Conservation (phyloP, 345 rosid species). For the Acer campestre region DNA sequence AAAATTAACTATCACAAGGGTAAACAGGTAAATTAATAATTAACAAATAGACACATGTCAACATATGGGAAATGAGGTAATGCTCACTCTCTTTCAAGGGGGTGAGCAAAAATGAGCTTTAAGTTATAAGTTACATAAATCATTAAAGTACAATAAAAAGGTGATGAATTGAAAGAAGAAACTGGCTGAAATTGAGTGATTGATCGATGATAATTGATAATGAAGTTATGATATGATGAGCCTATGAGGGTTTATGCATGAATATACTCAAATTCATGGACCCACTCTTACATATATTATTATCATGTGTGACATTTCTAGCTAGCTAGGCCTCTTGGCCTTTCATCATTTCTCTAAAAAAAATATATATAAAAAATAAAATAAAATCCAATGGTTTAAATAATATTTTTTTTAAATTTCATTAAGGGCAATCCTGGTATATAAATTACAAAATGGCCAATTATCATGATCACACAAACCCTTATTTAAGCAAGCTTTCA, state of each 20-base stretch:
- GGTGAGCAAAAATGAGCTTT: too few species aligned
- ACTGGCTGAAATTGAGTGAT: constrained; percentile 13
- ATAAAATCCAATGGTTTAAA: neutral
- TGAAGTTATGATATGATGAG: constrained; percentile 11
- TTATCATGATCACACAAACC: neutral
- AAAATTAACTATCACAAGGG: too few species aligned
- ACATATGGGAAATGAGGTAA: too few species aligned
- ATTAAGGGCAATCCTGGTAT: constrained; percentile 18
- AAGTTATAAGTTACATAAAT: too few species aligned
- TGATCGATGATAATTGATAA: constrained; percentile 19
- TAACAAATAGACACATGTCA: too few species aligned
- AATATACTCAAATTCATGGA: constrained; percentile 17
- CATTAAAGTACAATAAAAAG: too few species aligned
- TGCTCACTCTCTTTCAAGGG: too few species aligned
- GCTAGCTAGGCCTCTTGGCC: neutral
- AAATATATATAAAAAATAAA: too few species aligned
- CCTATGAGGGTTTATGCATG: constrained; percentile 14
- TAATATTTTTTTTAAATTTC: constrained; percentile 1
- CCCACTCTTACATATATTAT: constrained; percentile 26
- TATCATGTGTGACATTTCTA: constrained; percentile 20
- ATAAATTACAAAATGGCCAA: neutral
- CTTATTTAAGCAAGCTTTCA: constrained; percentile 37
- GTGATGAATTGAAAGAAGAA: neutral
- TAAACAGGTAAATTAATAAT: too few species aligned
- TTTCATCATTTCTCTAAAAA: constrained; percentile 6